Base-by-base conservation (phyloP, 148 eudicot genomes). In the Agrostemma githago region DNA sequence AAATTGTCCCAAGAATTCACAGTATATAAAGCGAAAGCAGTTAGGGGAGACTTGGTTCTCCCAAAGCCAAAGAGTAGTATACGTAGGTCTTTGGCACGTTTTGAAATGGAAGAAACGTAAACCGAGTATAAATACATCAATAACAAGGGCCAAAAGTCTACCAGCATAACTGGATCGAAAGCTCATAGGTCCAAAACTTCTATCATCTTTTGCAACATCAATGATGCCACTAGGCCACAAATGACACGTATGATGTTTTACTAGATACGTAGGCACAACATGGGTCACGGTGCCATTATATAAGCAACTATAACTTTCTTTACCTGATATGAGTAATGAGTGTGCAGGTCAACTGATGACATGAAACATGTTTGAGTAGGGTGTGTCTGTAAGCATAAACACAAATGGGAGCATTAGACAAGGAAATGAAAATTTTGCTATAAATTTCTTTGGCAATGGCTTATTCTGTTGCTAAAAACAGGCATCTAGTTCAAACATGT, bases 321-420 rank as follows among this genome's bases (percentile, higher is more conserved):
- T 85, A 92, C 99, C 99, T 96, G 99, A 80, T 96, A 96, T 44
- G 99, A 96, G 83, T 96, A 96, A 83, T 96, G 99, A 56, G 99
- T 96, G 82, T 96, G 99, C 72, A 96, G 87, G 84, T 96, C 99
- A 71, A 96, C 97, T n/a, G 99, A 96, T 61, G 99, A 96, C 99
- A 96, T 96, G 75, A 96, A 96, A 76, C 99, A 96, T n/a, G 97
- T 90, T 70, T 96, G 99, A 20, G 99, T 81, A 69, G 99, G 99
- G 81, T 96, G 99, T 58, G 99, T 96, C 99, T 96, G 84, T 61
- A 72, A 77, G 51, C 57, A 73, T 7, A 57, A 68, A 73, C 11
- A 53, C 12, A 73, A 60, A 12, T 10, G 4, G 9, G 56, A 51
- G 56, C 8, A 77, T 41, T 56, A 70, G 34, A 68, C 56, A 54